Percentiles rank a stretch among this genome's conserved stretches.
These are phyloP conservation scores for Lentinula guzmanii DNA, from an alignment of 768 basidiomycete genomes.

Conservation along the genomic window DNA sequence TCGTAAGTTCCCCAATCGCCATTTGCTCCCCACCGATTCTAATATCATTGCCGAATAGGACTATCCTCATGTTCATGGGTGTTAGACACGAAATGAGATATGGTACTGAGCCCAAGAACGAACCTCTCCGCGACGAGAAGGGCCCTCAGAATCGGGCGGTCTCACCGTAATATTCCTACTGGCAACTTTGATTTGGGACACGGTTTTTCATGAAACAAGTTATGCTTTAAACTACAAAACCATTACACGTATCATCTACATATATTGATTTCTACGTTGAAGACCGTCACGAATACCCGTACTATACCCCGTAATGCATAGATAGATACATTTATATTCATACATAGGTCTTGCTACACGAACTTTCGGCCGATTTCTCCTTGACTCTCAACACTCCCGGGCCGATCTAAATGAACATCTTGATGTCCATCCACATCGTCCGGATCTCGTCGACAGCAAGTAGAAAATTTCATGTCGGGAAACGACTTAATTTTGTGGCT, in stretches of 20 bases:
- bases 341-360: too few species aligned
- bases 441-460: too few species aligned
- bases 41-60: background rate
- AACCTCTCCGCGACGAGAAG: background rate
- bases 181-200: background rate
- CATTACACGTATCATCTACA: too few species aligned
- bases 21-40: background rate
- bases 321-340: too few species aligned
- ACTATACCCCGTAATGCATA: too few species aligned
- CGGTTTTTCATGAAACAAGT: background rate
- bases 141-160: background rate
- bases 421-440: too few species aligned
- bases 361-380: too few species aligned
- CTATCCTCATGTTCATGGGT: conserved; percentile 11
- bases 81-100: conserved; percentile 9
- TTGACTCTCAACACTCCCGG: too few species aligned
- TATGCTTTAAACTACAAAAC: too few species aligned
- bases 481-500: background rate
- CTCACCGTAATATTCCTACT: background rate
- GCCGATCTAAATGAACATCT: too few species aligned
- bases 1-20: conserved; percentile 15
- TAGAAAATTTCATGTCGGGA: background rate
- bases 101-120: conserved; percentile 6
- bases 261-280: too few species aligned
- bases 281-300: too few species aligned